Percentiles rank a stretch among this genome's conserved stretches.
phyloP scores from a whole-genome alignment of 306 rosid species.

The Potentilla sterilis region DNA sequence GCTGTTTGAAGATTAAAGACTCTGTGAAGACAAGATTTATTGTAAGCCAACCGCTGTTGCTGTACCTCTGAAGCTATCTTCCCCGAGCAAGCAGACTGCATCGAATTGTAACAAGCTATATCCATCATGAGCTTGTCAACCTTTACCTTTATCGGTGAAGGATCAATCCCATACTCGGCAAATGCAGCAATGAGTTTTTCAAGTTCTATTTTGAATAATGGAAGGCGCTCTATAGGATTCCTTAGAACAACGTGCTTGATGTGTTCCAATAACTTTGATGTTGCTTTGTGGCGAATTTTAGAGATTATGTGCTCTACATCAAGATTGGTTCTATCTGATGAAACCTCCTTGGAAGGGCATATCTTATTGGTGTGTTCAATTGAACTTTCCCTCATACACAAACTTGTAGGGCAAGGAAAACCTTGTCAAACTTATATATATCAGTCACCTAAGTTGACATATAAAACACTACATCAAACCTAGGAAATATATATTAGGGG shows the following conservation, averaged over 20 bases:
- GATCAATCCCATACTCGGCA: neutral
- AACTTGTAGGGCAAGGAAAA: neutral
- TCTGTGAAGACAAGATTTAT: neutral
- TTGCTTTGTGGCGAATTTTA: neutral
- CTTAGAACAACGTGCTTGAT: neutral
- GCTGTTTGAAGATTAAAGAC: neutral
- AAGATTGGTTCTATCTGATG: neutral
- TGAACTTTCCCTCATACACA: neutral
- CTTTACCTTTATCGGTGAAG: neutral
- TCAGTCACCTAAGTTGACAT: neutral
- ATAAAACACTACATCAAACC: neutral
- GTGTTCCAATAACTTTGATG: constrained; percentile 1
- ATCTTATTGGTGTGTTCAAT: neutral
- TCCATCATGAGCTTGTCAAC: neutral
- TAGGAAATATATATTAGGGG: neutral
- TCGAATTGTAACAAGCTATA: neutral
- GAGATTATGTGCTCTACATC: neutral
- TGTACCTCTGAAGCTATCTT: constrained; percentile 7
- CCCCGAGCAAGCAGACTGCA: neutral
- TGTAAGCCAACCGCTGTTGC: neutral
- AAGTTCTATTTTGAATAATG: neutral
- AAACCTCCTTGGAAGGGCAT: neutral
- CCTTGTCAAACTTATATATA: neutral
- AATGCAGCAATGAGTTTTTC: neutral
- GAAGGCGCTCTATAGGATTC: constrained; percentile 3